Conservation (phyloP, 108 stramenopile species). For the Skeletonema menzelii region DNA sequence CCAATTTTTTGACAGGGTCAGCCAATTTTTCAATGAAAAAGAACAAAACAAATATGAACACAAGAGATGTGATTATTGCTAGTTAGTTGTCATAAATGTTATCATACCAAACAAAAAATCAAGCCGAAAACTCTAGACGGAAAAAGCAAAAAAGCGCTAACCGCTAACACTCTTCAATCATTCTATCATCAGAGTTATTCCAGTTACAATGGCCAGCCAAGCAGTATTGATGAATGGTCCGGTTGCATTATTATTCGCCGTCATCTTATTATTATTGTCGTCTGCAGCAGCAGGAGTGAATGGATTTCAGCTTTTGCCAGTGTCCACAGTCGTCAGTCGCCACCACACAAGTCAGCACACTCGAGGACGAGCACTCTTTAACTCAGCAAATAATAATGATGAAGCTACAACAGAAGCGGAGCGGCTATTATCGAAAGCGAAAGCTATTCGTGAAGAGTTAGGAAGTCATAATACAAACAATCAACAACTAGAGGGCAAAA, state of each 20-base stretch:
- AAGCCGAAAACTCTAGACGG: too few relatives aligned
- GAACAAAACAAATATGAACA: too few relatives aligned
- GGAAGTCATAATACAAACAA: background rate
- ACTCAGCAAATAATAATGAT: background rate
- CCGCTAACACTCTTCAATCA: too few relatives aligned
- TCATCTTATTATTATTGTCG: background rate
- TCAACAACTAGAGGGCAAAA: background rate
- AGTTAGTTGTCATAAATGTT: too few relatives aligned
- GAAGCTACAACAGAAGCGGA: conserved; percentile 28
- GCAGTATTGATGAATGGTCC: background rate
- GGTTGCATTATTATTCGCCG: too few relatives aligned
- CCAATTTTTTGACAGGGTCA: too few relatives aligned
- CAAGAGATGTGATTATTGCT: too few relatives aligned
- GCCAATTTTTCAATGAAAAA: too few relatives aligned
- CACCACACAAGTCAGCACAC: background rate
- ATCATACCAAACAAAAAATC: too few relatives aligned
- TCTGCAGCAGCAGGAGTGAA: background rate
- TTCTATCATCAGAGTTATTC: too few relatives aligned
- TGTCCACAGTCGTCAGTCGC: background rate
- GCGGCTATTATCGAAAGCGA: conserved; percentile 23
- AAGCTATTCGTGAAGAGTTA: conserved; percentile 35
- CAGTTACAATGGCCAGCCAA: background rate
- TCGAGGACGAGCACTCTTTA: background rate
- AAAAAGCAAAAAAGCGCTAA: too few relatives aligned
- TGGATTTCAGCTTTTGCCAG: background rate